phyloP scores from a whole-genome alignment of 768 basidiomycete genomes.

The Termitomyces sp. region DNA sequence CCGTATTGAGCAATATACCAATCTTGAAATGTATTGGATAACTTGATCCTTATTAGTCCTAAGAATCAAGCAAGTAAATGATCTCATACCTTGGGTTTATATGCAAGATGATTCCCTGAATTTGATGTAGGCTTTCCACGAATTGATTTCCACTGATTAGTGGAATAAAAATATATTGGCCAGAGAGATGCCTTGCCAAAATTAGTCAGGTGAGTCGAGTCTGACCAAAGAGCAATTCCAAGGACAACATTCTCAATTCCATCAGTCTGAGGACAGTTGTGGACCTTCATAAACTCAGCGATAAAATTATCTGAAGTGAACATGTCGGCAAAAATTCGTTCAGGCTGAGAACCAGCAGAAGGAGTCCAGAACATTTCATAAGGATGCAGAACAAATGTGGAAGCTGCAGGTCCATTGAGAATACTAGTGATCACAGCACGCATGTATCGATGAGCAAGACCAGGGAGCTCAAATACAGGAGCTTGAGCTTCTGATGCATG shows the following conservation, averaged over 20 bases:
- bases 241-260: neutral
- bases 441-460: slow-evolving; percentile 25
- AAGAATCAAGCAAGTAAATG: too few species aligned
- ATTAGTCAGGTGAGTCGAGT: slow-evolving; percentile 33
- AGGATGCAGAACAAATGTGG: slow-evolving; percentile 14
- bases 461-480: slow-evolving; percentile 21
- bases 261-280: neutral
- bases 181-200: slow-evolving; percentile 36
- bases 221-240: slow-evolving; percentile 31
- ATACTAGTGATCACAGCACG: slow-evolving; percentile 22
- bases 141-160: too few species aligned
- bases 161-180: slow-evolving; percentile 34
- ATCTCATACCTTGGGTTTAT: too few species aligned
- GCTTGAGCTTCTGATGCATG: too few species aligned
- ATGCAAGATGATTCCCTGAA: too few species aligned
- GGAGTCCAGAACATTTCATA: slow-evolving; percentile 20
- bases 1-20: slow-evolving; percentile 9
- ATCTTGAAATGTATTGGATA: slow-evolving; percentile 15
- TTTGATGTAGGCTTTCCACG: too few species aligned
- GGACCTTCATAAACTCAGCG: neutral
- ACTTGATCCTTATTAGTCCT: slow-evolving; percentile 35
- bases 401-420: slow-evolving; percentile 15
- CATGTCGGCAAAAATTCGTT: slow-evolving; percentile 4
- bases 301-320: slow-evolving; percentile 1
- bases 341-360: neutral